Conservation (phyloP, 495 filamentous ascomycete species). For the Entonaema liquescens region DNA sequence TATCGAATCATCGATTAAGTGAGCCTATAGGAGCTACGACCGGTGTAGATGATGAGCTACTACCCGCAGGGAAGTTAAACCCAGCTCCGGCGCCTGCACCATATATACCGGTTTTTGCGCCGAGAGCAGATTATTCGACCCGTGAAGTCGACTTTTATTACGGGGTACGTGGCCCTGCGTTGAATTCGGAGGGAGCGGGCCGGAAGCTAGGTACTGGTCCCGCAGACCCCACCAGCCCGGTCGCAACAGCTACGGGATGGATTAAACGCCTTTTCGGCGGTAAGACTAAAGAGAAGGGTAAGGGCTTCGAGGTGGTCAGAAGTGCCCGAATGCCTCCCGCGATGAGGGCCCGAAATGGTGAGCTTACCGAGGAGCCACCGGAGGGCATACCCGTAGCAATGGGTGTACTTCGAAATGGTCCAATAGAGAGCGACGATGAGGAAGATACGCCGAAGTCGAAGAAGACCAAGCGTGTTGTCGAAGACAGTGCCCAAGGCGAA, state of each 20-base stretch:
- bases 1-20: conserved; percentile 57
- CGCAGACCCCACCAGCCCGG: conserved; percentile 90
- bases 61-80: conserved; percentile 51
- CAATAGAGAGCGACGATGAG: conserved; percentile 68
- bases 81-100: conserved; percentile 36
- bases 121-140: conserved; percentile 83
- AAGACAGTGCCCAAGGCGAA: conserved; percentile 48
- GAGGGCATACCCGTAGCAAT: conserved; percentile 67
- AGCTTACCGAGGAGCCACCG: conserved; percentile 62
- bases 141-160: conserved; percentile 97
- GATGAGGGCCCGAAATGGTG: conserved; percentile 63
- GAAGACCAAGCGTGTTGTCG: conserved; percentile 33
- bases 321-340: conserved; percentile 75
- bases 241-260: conserved; percentile 88
- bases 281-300: conserved; percentile 87
- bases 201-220: conserved; percentile 91
- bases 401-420: conserved; percentile 63
- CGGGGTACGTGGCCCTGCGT: conserved; percentile 85
- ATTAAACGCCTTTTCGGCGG: conserved; percentile 79
- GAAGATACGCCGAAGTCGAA: conserved; percentile 47
- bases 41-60: conserved; percentile 52
- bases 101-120: conserved; percentile 47
- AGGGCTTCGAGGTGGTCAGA: conserved; percentile 95
- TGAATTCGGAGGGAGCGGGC: conserved; percentile 79
- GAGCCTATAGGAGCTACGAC: conserved; percentile 44